phyloP scores from a whole-genome alignment of 257 asterid species.

The Verbena officinalis region DNA sequence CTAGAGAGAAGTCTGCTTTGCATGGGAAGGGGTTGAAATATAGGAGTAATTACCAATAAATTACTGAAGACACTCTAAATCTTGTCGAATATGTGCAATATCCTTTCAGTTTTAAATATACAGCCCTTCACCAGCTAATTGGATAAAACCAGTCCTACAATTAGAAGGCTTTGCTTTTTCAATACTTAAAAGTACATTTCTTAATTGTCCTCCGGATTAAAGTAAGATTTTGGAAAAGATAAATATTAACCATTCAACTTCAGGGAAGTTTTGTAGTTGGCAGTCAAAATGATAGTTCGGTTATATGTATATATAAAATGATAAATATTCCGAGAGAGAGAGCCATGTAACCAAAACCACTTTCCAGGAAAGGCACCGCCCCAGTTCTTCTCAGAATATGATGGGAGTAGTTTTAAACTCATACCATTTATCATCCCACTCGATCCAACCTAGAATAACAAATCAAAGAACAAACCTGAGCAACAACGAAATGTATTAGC shows the following conservation, averaged over 20 bases:
- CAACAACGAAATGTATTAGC: conserved; percentile 1
- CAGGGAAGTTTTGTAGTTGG: neutral
- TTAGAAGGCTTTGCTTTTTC: neutral
- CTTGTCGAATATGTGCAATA: neutral
- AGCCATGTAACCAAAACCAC: conserved; percentile 99
- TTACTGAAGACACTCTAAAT: too few species aligned
- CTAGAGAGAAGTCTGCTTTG: neutral
- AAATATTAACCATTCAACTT: neutral
- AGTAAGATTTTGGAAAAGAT: neutral
- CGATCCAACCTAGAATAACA: conserved; percentile 88
- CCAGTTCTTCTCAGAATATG: conserved; percentile 97
- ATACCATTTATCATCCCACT: conserved; percentile 86
- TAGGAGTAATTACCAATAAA: too few species aligned
- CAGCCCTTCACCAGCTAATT: neutral
- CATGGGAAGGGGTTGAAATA: too few species aligned
- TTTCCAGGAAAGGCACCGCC: conserved; percentile 93
- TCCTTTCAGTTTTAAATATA: neutral
- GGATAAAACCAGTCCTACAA: neutral
- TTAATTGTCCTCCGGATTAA: neutral
- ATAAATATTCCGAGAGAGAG: conserved; percentile 3
- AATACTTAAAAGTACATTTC: neutral
- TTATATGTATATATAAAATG: neutral
- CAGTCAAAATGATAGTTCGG: neutral
- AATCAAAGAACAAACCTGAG: conserved; percentile 17
- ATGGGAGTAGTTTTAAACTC: conserved; percentile 94